Percentiles rank a stretch among this genome's conserved stretches.
Conservation (phyloP, 148 eudicot genomes). For the Rhododendron mucronatum region DNA sequence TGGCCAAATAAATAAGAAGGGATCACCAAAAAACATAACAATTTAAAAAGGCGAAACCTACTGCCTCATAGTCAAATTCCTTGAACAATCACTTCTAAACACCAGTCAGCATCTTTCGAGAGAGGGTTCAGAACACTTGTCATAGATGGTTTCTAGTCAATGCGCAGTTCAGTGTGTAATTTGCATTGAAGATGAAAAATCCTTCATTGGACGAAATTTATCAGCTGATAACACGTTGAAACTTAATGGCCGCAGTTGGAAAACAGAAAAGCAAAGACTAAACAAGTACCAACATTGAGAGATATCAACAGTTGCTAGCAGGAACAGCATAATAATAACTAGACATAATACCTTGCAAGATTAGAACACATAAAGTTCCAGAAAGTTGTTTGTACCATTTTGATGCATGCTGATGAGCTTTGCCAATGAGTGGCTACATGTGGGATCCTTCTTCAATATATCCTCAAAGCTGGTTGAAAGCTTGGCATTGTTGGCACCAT, state of each 20-base stretch:
- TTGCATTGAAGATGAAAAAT: background rate
- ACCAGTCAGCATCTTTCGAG: background rate
- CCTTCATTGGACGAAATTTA: background rate
- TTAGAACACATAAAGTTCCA: background rate
- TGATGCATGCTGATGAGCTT: slow-evolving; percentile 58
- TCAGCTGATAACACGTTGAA: background rate
- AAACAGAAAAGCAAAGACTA: background rate
- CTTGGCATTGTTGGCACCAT: slow-evolving; percentile 35
- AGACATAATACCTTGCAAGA: background rate
- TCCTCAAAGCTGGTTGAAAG: slow-evolving; percentile 56
- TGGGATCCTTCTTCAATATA: slow-evolving; percentile 71
- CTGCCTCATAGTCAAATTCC: background rate
- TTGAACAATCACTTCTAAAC: background rate
- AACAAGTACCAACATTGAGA: background rate
- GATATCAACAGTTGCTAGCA: background rate
- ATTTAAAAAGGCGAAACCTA: background rate
- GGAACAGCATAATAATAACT: background rate
- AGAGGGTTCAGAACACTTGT: background rate
- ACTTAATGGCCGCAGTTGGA: background rate
- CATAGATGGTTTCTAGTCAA: background rate
- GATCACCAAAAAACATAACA: background rate
- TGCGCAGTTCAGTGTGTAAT: background rate
- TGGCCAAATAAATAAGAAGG: background rate
- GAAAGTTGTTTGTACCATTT: slow-evolving; percentile 39
- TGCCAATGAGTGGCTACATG: slow-evolving; percentile 56